A percentile compares a stretch with the other conserved stretches of the same genome.
phyloP scores from a whole-genome alignment of 2,329 filamentous ascomycete species.

The Sporothrix protearum region DNA sequence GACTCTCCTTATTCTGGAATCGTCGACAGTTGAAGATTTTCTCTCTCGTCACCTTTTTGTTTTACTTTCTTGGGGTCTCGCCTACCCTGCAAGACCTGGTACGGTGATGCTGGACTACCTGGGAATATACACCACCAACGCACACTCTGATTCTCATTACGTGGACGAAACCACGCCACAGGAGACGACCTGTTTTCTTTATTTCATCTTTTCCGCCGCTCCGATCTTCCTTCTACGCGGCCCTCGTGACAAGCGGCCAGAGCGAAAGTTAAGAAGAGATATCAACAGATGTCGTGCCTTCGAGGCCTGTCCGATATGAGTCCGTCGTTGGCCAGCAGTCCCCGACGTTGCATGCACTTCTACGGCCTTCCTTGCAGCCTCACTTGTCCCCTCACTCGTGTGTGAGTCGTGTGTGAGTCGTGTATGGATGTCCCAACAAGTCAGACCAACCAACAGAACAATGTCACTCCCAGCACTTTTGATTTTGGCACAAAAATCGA shows the following conservation, averaged over 20 bases:
- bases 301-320: not conserved
- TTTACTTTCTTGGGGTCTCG: not conserved
- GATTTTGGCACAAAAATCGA: too few species aligned
- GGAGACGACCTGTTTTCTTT: not conserved
- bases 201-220: not conserved
- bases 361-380: not conserved
- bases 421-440: too few species aligned
- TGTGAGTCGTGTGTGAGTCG: not conserved
- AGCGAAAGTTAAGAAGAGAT: not conserved
- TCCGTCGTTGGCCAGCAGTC: not conserved
- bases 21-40: not conserved
- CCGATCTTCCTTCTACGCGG: not conserved
- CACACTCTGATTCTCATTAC: constrained; percentile 11
- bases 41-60: not conserved
- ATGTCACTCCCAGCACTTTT: too few species aligned
- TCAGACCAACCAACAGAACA: too few species aligned
- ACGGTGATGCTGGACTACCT: not conserved
- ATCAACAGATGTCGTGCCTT: not conserved
- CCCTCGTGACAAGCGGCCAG: not conserved
- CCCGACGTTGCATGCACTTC: constrained; percentile 1
- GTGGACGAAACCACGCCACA: constrained; percentile 4
- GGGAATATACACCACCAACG: not conserved
- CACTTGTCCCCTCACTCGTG: not conserved
- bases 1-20: not conserved
- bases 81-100: not conserved